These are phyloP conservation scores for Eucalyptus decipiens DNA, from an alignment of 345 rosid genomes.

Conservation along the genomic window DNA sequence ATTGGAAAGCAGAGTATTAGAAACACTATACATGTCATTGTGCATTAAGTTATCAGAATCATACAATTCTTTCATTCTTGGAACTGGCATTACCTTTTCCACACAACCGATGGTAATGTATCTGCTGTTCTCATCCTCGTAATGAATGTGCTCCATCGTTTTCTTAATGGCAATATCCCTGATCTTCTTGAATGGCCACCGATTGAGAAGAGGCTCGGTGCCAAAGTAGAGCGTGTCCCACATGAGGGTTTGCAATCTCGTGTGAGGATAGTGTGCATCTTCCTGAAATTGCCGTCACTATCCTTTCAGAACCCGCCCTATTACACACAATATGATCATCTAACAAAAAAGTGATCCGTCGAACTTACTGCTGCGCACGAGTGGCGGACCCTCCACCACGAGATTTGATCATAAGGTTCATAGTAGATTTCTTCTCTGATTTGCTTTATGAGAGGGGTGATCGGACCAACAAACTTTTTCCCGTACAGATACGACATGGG, in stretches of 20 bases:
- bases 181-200: conserved; percentile 50
- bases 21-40: not conserved
- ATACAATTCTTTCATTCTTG: not conserved
- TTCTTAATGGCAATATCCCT: conserved; percentile 37
- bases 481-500: conserved; percentile 68
- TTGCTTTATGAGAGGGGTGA: conserved; percentile 36
- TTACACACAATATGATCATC: not conserved
- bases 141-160: conserved; percentile 53
- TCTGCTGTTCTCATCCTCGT: conserved; percentile 59
- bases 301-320: not conserved
- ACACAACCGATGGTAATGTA: conserved; percentile 54
- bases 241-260: conserved; percentile 36
- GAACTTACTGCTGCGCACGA: conserved; percentile 18
- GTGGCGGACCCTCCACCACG: conserved; percentile 36
- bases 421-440: conserved; percentile 39
- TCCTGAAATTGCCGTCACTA: conserved; percentile 13
- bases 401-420: conserved; percentile 38
- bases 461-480: conserved; percentile 43
- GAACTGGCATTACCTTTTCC: conserved; percentile 30
- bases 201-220: conserved; percentile 31
- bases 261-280: conserved; percentile 52
- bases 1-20: not conserved
- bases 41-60: not conserved
- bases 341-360: not conserved
- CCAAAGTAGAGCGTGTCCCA: conserved; percentile 45